These are phyloP conservation scores for Cladosporium sp. DNA, from an alignment of 2,329 filamentous ascomycete species.

Conservation along the genomic window DNA sequence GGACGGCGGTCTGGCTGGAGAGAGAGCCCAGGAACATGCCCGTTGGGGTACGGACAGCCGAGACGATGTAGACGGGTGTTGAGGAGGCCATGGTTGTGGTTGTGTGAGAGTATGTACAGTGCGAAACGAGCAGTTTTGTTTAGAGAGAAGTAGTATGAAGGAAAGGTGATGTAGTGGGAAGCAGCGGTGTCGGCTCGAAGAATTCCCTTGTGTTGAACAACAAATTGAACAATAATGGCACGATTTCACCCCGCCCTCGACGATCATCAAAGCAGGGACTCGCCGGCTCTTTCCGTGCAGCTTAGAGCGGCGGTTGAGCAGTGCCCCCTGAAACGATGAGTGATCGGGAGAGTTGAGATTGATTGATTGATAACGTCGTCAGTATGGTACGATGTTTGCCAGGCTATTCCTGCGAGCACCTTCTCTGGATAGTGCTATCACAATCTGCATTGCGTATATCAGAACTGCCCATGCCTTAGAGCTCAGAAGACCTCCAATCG, in stretches of 20 bases:
- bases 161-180: not conserved
- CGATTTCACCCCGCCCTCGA: not conserved
- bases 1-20: conserved; percentile 78
- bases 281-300: conserved; percentile 2
- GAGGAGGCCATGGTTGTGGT: conserved; percentile 63
- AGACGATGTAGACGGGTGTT: conserved; percentile 93
- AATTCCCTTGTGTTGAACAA: conserved; percentile 8
- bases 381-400: not conserved
- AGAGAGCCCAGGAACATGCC: conserved; percentile 94
- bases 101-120: conserved; percentile 11
- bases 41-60: conserved; percentile 72
- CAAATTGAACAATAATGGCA: not conserved
- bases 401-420: not conserved
- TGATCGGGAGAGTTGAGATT: not conserved
- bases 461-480: not conserved
- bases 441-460: not conserved
- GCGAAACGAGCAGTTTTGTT: not conserved
- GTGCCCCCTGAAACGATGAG: not conserved
- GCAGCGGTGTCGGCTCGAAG: conserved; percentile 1
- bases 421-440: not conserved
- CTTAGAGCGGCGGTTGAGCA: not conserved
- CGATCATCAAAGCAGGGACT: conserved; percentile 5
- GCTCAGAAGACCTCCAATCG: not conserved
- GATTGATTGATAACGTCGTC: not conserved
- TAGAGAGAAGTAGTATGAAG: not conserved